Evolutionary conservation across 169 alveolate genomes (phyloP), one percentile per base, ranked within the genome.

Genomic region (Theileria orientalis): DNA sequence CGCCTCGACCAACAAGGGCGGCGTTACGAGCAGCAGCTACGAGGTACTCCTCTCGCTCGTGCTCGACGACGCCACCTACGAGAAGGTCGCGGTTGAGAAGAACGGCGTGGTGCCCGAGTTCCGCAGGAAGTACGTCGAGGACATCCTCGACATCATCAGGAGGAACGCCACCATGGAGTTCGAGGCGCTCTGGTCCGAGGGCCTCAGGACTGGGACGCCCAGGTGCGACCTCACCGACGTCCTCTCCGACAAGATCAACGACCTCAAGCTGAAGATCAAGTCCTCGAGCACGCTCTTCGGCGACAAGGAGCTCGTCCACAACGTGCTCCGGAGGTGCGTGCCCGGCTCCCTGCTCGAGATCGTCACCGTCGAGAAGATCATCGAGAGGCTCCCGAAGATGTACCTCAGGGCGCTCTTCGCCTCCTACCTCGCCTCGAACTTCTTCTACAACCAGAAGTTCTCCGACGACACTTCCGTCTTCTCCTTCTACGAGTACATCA

Each of bases 1-100:
- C 54, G 95, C 94, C 21, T 86, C 94, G 7, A 89, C 94, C 16
- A 92, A 90, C 76, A 90, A 90, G 78, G 96, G 96, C 14, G 96
- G 96, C 1, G 96, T 93, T 27, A 93, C 94, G 16, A 89, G 94
- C 67, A 83, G 93, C 56, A 87, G 94, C 62, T 69, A 86, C 66
- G 96, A 93, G 70, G 96, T 93, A 32, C 70, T 93, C 9, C 94
- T 94, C 2, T 94, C 95, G 30, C 57, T 93, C 37, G 93, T 91
- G 11, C 54, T 93, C 73, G 83, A 85, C 37, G 94, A 90, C 46
- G 82, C 25, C 13, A 40, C 79, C 3, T 63, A 60, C 41, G 85
- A 75, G 40, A 41, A 83, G 37, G 54, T 69, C 33, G 85, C 87
- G 13, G 66, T 59, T 27, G 60, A 71, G 69, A 42, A 33, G 32